Conservation (phyloP, 225 moss, liverwort and hornwort species). For the Antitrichia curtipendula region DNA sequence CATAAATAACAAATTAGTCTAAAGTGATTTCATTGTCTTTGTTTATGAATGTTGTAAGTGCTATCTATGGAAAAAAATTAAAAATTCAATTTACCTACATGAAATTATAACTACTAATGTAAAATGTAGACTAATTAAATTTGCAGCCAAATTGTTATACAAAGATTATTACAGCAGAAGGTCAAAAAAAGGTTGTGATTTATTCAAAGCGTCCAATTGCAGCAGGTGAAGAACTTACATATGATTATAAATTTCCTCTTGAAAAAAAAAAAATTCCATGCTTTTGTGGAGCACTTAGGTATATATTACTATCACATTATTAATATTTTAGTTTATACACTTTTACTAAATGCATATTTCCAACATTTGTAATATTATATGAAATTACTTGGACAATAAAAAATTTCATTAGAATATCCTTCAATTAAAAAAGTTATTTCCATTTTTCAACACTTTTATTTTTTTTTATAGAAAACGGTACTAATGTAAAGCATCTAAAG, state of each 20-base stretch:
- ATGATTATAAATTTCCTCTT: slow-evolving; percentile 81
- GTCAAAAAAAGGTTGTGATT: slow-evolving; percentile 83
- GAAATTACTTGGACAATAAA: background rate
- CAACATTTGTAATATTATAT: accelerated
- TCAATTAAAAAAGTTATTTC: too few relatives aligned
- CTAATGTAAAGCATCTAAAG: background rate
- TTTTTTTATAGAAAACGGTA: accelerated
- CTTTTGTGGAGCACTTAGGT: slow-evolving; percentile 61
- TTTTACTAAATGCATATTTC: background rate
- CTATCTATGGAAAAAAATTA: background rate
- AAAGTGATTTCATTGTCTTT: too few relatives aligned
- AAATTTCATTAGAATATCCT: background rate
- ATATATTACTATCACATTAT: background rate
- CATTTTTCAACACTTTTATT: background rate
- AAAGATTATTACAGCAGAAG: slow-evolving; percentile 69
- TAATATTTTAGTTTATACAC: background rate
- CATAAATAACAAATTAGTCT: background rate
- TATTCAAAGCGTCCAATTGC: slow-evolving; percentile 73
- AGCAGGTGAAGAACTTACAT: slow-evolving; percentile 77
- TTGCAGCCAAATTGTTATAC: slow-evolving; percentile 83
- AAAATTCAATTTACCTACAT: background rate
- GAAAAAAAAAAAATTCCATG: slow-evolving; percentile 88
- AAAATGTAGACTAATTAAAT: background rate
- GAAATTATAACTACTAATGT: background rate
- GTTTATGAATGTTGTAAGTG: accelerated